Percentiles rank a stretch among this genome's conserved stretches.
These are phyloP conservation scores for Kluyveromyces marxianus DNA, from an alignment of 1,139 yeast genomes.

Conservation along the genomic window DNA sequence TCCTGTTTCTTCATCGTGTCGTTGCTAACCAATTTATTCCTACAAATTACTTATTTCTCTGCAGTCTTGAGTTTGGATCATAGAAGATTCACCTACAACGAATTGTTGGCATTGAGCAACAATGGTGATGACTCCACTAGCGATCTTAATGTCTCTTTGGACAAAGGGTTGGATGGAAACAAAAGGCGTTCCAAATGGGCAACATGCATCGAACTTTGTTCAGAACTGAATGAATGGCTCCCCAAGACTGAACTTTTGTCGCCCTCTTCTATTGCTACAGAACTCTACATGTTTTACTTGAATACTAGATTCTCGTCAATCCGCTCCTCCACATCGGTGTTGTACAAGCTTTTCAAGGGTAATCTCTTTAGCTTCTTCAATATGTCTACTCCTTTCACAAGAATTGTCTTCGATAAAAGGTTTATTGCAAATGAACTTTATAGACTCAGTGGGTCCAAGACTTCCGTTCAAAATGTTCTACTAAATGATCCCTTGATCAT, in stretches of 20 bases:
- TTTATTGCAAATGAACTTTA: conserved; percentile 10
- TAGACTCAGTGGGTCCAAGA: not conserved
- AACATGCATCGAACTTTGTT: not conserved
- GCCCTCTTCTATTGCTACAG: conserved; percentile 3
- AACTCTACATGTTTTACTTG: conserved; percentile 10
- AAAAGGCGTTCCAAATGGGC: conserved; percentile 2
- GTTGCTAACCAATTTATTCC: conserved; percentile 45
- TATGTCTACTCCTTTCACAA: conserved; percentile 7
- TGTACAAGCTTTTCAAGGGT: conserved; percentile 11
- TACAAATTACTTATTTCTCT: conserved; percentile 57
- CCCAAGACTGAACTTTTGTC: conserved; percentile 1
- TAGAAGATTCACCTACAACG: conserved; percentile 54
- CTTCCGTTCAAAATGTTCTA: conserved; percentile 3
- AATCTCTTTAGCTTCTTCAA: conserved; percentile 6
- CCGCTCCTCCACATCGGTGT: conserved; percentile 16
- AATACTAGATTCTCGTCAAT: conserved; percentile 12
- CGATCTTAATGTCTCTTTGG: conserved; percentile 8
- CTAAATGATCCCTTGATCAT: conserved; percentile 24
- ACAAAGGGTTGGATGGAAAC: conserved; percentile 5
- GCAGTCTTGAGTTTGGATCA: conserved; percentile 63
- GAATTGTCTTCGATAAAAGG: conserved; percentile 10
- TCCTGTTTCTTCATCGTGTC: conserved; percentile 38
- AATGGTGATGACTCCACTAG: conserved; percentile 8
- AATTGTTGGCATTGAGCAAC: conserved; percentile 33
- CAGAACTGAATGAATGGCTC: conserved; percentile 4